Conservation (phyloP, 2,329 filamentous ascomycete species). For the Monilinia fructigena region DNA sequence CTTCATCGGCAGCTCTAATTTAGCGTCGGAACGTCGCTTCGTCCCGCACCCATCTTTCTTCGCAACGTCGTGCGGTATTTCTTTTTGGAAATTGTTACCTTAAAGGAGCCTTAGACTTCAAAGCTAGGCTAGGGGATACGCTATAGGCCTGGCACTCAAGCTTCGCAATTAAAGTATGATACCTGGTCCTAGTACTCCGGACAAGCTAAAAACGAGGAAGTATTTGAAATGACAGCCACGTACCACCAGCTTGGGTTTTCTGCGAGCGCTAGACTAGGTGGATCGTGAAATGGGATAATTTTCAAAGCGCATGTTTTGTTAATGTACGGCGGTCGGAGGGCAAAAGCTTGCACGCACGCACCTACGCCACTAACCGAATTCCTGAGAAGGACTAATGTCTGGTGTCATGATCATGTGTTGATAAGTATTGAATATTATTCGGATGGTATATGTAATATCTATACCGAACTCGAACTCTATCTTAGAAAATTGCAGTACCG, state of each 20-base stretch:
- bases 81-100: background rate
- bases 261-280: background rate
- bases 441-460: background rate
- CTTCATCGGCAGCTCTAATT: background rate
- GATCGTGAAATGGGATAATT: background rate
- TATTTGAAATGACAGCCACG: background rate
- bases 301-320: background rate
- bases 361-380: background rate
- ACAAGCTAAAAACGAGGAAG: background rate
- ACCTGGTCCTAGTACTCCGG: background rate
- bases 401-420: background rate
- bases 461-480: background rate
- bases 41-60: background rate
- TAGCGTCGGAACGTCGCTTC: conserved; percentile 5
- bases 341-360: background rate
- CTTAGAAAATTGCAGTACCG: no score
- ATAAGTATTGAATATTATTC: background rate
- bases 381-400: background rate
- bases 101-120: background rate
- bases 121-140: background rate
- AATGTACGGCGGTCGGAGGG: background rate
- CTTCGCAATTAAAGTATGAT: background rate
- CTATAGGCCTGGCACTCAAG: background rate
- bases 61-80: background rate
- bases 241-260: background rate